phyloP scores from a whole-genome alignment of 2,329 filamentous ascomycete species.

The Neonectria neomacrospora region DNA sequence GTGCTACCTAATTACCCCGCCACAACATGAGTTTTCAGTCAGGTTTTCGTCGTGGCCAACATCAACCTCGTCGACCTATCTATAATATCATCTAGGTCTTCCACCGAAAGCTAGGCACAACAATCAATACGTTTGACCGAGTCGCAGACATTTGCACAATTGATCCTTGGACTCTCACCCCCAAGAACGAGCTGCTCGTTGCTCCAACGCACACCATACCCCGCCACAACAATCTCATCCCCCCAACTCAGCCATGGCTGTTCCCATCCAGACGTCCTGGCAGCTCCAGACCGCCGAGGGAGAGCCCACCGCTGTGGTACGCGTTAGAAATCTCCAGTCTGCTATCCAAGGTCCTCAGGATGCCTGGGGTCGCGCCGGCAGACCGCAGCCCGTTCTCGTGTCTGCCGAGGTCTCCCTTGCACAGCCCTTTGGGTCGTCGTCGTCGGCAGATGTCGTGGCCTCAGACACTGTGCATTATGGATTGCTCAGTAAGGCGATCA shows the following conservation, averaged over 20 bases:
- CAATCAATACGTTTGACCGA: not conserved
- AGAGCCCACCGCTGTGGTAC: slow-evolving; percentile 59
- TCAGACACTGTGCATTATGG: slow-evolving; percentile 83
- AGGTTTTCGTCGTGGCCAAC: not conserved
- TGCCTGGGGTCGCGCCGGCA: slow-evolving; percentile 72
- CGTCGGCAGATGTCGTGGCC: slow-evolving; percentile 68
- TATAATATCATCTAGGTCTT: not conserved
- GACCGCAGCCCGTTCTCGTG: slow-evolving; percentile 70
- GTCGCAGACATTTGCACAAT: no score
- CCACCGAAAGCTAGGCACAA: not conserved
- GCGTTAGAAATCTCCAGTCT: slow-evolving; percentile 70
- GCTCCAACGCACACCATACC: not conserved
- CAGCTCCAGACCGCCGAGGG: slow-evolving; percentile 43
- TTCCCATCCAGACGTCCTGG: slow-evolving; percentile 39
- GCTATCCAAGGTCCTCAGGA: slow-evolving; percentile 68
- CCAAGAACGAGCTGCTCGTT: not conserved
- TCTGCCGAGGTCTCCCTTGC: slow-evolving; percentile 69
- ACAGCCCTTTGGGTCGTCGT: slow-evolving; percentile 66
- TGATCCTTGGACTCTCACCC: no score
- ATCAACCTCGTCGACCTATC: not conserved
- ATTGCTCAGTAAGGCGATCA: slow-evolving; percentile 72
- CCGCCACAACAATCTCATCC: not conserved
- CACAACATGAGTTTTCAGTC: not conserved
- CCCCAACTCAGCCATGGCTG: slow-evolving; percentile 29
- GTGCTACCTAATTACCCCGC: not conserved